phyloP scores from a whole-genome alignment of 352 stramenopile genomes.

The Globisporangium iwayamae region DNA sequence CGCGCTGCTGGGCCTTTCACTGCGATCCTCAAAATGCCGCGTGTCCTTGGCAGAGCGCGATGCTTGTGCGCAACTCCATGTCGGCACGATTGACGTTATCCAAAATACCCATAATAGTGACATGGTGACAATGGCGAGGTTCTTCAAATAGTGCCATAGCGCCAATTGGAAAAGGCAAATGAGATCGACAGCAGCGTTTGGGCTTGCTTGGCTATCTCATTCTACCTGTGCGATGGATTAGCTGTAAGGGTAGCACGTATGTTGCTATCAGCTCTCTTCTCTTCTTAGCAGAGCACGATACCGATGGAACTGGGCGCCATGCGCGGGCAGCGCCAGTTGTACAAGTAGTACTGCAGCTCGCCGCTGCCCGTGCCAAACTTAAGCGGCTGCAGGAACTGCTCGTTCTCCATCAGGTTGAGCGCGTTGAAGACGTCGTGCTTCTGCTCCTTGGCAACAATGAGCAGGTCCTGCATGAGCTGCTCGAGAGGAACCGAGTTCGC shows the following conservation, averaged over 20 bases:
- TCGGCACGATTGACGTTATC: too few relatives aligned
- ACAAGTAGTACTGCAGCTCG: slow-evolving; percentile 75
- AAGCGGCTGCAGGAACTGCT: slow-evolving; percentile 52
- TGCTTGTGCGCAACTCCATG: slow-evolving; percentile 15
- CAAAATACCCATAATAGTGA: too few relatives aligned
- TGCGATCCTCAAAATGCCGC: not conserved
- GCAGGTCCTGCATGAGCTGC: slow-evolving; percentile 67
- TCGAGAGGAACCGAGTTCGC: slow-evolving; percentile 55
- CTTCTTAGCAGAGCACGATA: slow-evolving; percentile 50
- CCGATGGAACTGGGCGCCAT: slow-evolving; percentile 47
- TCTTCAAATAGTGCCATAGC: too few relatives aligned
- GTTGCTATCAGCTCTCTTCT: not conserved
- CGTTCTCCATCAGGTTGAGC: slow-evolving; percentile 68
- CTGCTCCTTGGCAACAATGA: slow-evolving; percentile 61
- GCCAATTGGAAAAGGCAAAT: too few relatives aligned
- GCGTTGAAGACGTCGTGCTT: slow-evolving; percentile 74
- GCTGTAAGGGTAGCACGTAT: not conserved
- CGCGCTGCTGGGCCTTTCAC: not conserved
- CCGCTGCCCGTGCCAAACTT: slow-evolving; percentile 60
- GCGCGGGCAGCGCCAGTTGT: slow-evolving; percentile 72
- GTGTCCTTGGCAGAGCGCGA: slow-evolving; percentile 46
- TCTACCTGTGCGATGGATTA: not conserved
- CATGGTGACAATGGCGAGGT: too few relatives aligned
- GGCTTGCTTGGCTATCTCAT: too few relatives aligned
- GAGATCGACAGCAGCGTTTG: too few relatives aligned